These are phyloP conservation scores for Gentiana straminea DNA, from an alignment of 257 asterid genomes.

Conservation along the genomic window DNA sequence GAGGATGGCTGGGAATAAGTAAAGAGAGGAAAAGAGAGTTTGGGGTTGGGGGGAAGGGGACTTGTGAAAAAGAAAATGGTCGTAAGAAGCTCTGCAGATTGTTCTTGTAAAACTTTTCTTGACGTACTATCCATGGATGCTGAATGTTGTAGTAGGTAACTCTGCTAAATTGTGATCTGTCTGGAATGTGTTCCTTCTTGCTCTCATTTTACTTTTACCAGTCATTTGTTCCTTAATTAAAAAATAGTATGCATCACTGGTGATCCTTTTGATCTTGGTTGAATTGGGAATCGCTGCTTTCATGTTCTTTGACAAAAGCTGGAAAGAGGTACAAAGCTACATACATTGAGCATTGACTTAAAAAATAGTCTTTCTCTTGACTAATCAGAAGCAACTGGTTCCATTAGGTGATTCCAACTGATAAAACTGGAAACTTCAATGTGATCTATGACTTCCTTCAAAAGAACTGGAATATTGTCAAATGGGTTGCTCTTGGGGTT, in stretches of 20 bases:
- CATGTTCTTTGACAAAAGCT: constrained; percentile 84
- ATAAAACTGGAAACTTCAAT: constrained; percentile 51
- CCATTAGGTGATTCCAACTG: constrained; percentile 55
- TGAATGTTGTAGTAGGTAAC: background rate
- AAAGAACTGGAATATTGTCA: constrained; percentile 57
- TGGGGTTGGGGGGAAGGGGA: no score
- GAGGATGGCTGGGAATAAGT: no score
- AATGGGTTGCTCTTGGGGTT: constrained; percentile 76
- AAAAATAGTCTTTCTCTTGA: background rate
- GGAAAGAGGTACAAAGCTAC: constrained; percentile 61
- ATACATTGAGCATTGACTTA: constrained; percentile 8
- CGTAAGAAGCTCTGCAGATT: no score
- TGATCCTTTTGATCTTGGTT: constrained; percentile 66
- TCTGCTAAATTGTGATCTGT: background rate
- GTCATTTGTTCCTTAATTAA: constrained; percentile 55
- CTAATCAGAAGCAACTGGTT: constrained; percentile 11
- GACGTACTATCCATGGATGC: background rate
- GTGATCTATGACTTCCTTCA: constrained; percentile 59
- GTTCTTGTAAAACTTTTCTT: no score
- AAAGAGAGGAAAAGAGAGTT: no score
- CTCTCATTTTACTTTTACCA: constrained; percentile 1
- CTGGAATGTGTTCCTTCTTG: background rate
- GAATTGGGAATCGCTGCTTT: constrained; percentile 83
- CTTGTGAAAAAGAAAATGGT: no score
- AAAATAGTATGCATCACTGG: constrained; percentile 61